phyloP scores from a whole-genome alignment of 2,329 filamentous ascomycete genomes.

The Aspergillus ibericus region DNA sequence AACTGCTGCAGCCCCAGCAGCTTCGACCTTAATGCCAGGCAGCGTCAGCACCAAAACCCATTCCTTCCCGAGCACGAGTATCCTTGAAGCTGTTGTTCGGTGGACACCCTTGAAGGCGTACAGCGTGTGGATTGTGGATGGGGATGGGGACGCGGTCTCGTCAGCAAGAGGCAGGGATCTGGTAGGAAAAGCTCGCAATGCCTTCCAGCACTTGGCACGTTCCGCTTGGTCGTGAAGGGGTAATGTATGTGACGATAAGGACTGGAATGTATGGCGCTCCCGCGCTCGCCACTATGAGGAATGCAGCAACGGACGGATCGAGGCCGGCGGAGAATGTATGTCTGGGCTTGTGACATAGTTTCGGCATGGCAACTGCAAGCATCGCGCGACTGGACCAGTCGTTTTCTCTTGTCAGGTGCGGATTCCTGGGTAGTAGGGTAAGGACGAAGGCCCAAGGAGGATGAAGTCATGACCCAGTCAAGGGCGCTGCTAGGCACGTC shows the following conservation, averaged over 20 bases:
- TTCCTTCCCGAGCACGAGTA: conserved; percentile 9
- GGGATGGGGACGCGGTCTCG: neutral
- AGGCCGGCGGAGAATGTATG: conserved; percentile 17
- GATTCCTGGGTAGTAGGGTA: neutral
- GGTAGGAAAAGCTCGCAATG: conserved; percentile 2
- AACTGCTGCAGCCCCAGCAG: neutral
- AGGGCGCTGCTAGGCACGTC: neutral
- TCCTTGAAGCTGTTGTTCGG: neutral
- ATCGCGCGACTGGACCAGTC: neutral
- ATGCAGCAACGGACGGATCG: conserved; percentile 17
- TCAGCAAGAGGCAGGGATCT: conserved; percentile 3
- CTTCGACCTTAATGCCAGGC: conserved; percentile 20
- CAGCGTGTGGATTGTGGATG: neutral
- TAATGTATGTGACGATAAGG: conserved; percentile 15
- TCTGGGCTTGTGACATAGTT: conserved; percentile 4
- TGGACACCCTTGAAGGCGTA: neutral
- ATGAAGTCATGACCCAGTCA: neutral
- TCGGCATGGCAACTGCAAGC: conserved; percentile 22
- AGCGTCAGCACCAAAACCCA: conserved; percentile 12
- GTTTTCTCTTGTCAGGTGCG: neutral
- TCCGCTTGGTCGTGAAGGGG: conserved; percentile 7
- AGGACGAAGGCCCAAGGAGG: neutral
- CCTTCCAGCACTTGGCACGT: neutral
- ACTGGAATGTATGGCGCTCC: conserved; percentile 20
- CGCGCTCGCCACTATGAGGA: conserved; percentile 19